phyloP scores from a whole-genome alignment of 2,329 filamentous ascomycete species.

The Juglanconis oblonga region DNA sequence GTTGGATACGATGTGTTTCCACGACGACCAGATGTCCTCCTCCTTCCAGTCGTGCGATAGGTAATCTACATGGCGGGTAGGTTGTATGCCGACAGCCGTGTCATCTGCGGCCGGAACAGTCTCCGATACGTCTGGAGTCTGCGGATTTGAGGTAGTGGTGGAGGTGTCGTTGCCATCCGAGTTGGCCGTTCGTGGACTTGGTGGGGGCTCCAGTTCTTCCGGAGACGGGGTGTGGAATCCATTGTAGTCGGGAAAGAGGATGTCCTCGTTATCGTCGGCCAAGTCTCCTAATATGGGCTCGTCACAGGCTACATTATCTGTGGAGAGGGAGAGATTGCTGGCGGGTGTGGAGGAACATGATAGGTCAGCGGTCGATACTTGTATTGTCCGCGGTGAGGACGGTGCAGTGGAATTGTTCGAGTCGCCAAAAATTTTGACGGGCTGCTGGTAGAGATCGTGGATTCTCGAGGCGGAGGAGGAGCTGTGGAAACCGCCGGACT shows the following conservation, averaged over 20 bases:
- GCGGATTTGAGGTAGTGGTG: slow-evolving; percentile 51
- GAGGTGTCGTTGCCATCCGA: slow-evolving; percentile 54
- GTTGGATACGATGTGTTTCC: slow-evolving; percentile 86
- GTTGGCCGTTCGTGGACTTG: slow-evolving; percentile 47
- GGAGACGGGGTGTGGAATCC: slow-evolving; percentile 27
- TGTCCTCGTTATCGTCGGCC: slow-evolving; percentile 43
- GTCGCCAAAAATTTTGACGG: slow-evolving; percentile 41
- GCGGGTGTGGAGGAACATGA: slow-evolving; percentile 62
- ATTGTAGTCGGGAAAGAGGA: slow-evolving; percentile 18
- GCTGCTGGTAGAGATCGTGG: slow-evolving; percentile 43
- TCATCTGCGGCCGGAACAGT: slow-evolving; percentile 69
- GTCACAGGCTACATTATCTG: slow-evolving; percentile 46
- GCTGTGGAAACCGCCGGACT: slow-evolving; percentile 37
- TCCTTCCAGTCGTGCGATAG: slow-evolving; percentile 90
- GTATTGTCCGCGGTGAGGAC: slow-evolving; percentile 53
- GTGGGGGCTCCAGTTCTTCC: slow-evolving; percentile 49
- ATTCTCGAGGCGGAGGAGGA: slow-evolving; percentile 46
- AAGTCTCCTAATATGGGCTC: slow-evolving; percentile 37
- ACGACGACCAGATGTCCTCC: slow-evolving; percentile 96
- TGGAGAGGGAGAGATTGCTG: slow-evolving; percentile 59
- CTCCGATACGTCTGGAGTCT: slow-evolving; percentile 47
- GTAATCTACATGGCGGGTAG: slow-evolving; percentile 91
- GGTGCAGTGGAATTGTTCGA: slow-evolving; percentile 51
- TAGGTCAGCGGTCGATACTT: slow-evolving; percentile 51
- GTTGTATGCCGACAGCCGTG: slow-evolving; percentile 68